Conservation (phyloP, 352 stramenopile species). For the Phytophthora palmivora region DNA sequence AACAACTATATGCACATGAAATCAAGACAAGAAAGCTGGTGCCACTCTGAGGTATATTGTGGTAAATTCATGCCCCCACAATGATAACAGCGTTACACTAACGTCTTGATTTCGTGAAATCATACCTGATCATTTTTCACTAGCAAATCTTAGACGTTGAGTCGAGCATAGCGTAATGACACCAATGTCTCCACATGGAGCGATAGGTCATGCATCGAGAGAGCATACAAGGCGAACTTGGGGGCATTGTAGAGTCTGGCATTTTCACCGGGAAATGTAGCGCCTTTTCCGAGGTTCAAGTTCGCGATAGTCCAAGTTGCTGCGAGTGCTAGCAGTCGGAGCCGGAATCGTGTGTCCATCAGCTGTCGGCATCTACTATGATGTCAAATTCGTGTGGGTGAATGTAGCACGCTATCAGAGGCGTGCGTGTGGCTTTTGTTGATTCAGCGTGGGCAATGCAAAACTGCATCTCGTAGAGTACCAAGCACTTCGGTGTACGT, state of each 20-base stretch:
- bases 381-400: constrained; percentile 1
- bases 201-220: constrained; percentile 31
- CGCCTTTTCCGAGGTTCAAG: constrained; percentile 27
- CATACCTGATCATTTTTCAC: too few relatives aligned
- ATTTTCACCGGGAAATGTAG: constrained; percentile 1
- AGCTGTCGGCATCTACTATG: constrained; percentile 21
- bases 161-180: constrained; percentile 28
- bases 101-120: too few relatives aligned
- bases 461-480: constrained; percentile 12
- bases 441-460: neutral
- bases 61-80: too few relatives aligned
- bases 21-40: too few relatives aligned
- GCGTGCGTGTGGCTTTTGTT: neutral
- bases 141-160: too few relatives aligned
- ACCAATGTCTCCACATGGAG: constrained; percentile 16
- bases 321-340: neutral
- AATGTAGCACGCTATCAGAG: constrained; percentile 5
- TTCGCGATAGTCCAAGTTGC: constrained; percentile 13
- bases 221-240: constrained; percentile 12
- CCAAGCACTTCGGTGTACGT: constrained; percentile 9
- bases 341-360: constrained; percentile 22
- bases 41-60: too few relatives aligned
- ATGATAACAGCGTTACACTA: too few relatives aligned
- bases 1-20: too few relatives aligned
- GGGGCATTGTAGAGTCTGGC: neutral